A percentile compares a stretch with the other conserved stretches of the same genome.
Evolutionary conservation across 164 flowering plant species (phyloP).

Genomic region (Berberis thunbergii): DNA sequence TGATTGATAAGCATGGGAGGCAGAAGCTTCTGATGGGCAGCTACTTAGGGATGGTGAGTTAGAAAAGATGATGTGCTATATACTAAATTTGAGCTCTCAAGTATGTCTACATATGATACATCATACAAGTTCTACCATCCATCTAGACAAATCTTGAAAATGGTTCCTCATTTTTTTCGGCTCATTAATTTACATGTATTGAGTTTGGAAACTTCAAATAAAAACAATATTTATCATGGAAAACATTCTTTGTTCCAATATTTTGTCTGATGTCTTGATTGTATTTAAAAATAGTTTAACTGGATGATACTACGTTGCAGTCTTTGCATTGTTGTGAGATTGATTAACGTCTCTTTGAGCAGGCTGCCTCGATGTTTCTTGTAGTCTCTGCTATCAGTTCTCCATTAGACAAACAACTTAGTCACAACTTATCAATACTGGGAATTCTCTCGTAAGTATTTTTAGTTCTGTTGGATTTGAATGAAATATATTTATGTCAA

Average conservation of each 20-base stretch:
- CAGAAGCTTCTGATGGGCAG: constrained; percentile 73
- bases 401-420: constrained; percentile 40
- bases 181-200: not conserved
- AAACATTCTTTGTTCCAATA: no score
- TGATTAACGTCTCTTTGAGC: constrained; percentile 15
- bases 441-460: constrained; percentile 59
- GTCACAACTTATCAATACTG: constrained; percentile 49
- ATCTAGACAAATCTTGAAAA: no score
- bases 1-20: constrained; percentile 75
- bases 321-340: no score
- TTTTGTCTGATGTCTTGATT: no score
- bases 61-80: not conserved
- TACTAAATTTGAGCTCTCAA: no score
- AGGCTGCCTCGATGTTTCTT: constrained; percentile 74
- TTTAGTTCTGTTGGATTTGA: not conserved
- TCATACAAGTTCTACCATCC: no score
- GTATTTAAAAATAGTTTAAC: no score
- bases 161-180: not conserved
- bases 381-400: constrained; percentile 39
- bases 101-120: no score
- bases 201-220: no score
- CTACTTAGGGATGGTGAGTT: constrained; percentile 85
- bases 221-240: no score
- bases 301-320: no score
- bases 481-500: no score